Conservation (phyloP, 1,139 yeast genomes). For the Candida glucosophila region DNA sequence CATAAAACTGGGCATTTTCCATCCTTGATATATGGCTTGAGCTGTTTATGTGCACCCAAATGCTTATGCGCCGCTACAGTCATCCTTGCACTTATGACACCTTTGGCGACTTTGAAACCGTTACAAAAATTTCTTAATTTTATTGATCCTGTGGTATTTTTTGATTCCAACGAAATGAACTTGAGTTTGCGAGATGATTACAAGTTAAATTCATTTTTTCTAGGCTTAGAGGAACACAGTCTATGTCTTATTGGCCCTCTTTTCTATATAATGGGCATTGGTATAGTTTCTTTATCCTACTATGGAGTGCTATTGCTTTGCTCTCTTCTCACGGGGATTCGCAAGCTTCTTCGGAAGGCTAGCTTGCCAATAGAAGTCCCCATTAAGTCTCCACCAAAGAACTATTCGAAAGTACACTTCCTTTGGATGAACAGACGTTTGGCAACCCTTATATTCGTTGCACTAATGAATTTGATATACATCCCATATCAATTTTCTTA, state of each 20-base stretch:
- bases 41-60: conserved; percentile 16
- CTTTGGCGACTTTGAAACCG: conserved; percentile 16
- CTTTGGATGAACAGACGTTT: conserved; percentile 4
- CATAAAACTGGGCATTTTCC: conserved; percentile 30
- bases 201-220: conserved; percentile 36
- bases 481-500: conserved; percentile 78
- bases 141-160: conserved; percentile 52
- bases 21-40: conserved; percentile 40
- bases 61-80: conserved; percentile 11
- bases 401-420: no score
- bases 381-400: no score
- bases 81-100: conserved; percentile 25
- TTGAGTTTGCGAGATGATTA: conserved; percentile 15
- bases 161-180: conserved; percentile 26
- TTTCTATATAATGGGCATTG: conserved; percentile 44
- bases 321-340: neutral
- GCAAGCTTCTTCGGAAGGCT: neutral
- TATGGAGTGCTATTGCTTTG: conserved; percentile 4
- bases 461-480: conserved; percentile 42
- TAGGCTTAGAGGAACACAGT: conserved; percentile 57
- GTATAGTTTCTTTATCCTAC: conserved; percentile 31
- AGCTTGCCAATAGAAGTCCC: no score
- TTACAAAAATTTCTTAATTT: conserved; percentile 18
- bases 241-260: conserved; percentile 54
- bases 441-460: conserved; percentile 14